These are phyloP conservation scores for Bifiguratus adelaidae DNA, from an alignment of 192 early-diverging fungal species.

Conservation along the genomic window DNA sequence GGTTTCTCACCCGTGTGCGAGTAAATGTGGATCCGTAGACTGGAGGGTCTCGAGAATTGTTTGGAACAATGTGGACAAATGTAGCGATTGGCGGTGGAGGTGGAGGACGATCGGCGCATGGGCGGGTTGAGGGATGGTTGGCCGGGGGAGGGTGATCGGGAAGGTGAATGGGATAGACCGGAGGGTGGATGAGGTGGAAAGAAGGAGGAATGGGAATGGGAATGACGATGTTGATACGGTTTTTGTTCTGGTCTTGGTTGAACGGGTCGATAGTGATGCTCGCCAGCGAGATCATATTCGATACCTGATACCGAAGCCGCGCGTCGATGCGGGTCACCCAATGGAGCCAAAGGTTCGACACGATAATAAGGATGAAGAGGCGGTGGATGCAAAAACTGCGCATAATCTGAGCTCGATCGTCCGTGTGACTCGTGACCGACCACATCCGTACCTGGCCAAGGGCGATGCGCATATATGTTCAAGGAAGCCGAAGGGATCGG, in stretches of 20 bases:
- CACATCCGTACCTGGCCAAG: no score
- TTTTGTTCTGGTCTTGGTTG: no score
- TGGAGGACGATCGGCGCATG: neutral
- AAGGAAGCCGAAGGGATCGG: no score
- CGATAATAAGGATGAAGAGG: constrained; percentile 1
- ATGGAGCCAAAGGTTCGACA: no score
- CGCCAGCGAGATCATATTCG: no score
- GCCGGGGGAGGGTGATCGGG: constrained; percentile 8
- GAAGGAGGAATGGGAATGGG: no score
- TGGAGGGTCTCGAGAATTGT: constrained; percentile 57
- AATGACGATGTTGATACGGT: no score
- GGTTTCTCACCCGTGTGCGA: constrained; percentile 75
- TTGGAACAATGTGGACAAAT: constrained; percentile 51
- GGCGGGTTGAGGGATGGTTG: constrained; percentile 2
- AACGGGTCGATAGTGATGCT: constrained; percentile 17
- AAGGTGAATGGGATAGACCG: constrained; percentile 1
- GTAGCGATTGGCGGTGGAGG: constrained; percentile 24
- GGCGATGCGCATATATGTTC: no score
- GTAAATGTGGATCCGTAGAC: constrained; percentile 54
- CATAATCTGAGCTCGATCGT: constrained; percentile 23
- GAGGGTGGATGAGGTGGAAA: constrained; percentile 3
- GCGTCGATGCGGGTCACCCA: constrained; percentile 17
- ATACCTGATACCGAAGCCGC: no score
- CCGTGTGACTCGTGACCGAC: constrained; percentile 18
- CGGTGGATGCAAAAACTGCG: constrained; percentile 13